phyloP scores from a whole-genome alignment of 202 grass and related monocot species.

The Zizania palustris region DNA sequence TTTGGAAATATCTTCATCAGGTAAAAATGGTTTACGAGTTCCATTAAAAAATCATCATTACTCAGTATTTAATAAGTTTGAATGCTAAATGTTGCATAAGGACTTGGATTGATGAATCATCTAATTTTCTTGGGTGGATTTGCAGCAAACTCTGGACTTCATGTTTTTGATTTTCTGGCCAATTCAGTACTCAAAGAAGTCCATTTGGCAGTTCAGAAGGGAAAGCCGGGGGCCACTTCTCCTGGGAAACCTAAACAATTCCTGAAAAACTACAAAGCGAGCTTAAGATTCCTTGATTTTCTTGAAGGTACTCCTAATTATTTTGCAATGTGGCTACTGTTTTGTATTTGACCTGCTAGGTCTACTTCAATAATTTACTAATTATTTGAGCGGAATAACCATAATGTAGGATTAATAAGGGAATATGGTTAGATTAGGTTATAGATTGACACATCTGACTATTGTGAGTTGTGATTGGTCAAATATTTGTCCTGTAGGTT shows the following conservation, averaged over 20 bases:
- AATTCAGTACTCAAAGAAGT: conserved; percentile 98
- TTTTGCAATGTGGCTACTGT: conserved; percentile 8
- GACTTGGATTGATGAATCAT: conserved; percentile 22
- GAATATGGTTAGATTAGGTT: neutral
- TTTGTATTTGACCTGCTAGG: conserved; percentile 5
- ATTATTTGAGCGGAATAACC: neutral
- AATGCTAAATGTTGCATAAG: conserved; percentile 1
- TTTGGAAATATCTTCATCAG: conserved; percentile 89
- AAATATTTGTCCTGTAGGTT: conserved; percentile 47
- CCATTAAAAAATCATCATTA: neutral
- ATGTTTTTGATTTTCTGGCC: conserved; percentile 97
- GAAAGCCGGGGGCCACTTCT: conserved; percentile 88
- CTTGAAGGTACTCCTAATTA: conserved; percentile 74
- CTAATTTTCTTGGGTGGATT: conserved; percentile 39
- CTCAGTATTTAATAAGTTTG: conserved; percentile 23
- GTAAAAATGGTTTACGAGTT: conserved; percentile 43
- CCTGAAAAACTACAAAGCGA: conserved; percentile 91
- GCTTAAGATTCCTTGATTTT: conserved; percentile 84
- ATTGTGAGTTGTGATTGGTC: conserved; percentile 13
- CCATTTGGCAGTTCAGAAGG: conserved; percentile 77
- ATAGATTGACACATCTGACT: neutral
- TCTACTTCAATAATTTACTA: neutral
- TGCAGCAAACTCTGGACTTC: conserved; percentile 94
- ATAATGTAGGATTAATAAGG: neutral
- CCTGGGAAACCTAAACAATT: conserved; percentile 92